These are phyloP conservation scores for Kalanchoe fedtschenkoi DNA, from an alignment of 164 flowering plant species.

Conservation along the genomic window DNA sequence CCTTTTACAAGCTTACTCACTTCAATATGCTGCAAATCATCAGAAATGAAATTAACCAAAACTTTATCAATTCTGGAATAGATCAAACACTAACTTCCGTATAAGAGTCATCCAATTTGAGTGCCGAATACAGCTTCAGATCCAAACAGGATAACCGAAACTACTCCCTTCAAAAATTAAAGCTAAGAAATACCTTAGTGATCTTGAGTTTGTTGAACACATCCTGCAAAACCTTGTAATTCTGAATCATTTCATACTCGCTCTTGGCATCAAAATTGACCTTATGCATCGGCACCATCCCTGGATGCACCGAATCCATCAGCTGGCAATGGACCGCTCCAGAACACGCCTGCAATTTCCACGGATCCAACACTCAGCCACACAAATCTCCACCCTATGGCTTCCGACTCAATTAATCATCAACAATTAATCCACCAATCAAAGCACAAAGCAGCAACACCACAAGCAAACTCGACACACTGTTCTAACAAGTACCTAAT, in stretches of 20 bases:
- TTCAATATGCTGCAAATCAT: slow-evolving; percentile 59
- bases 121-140: not conserved
- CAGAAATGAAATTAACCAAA: not conserved
- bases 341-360: slow-evolving; percentile 48
- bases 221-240: slow-evolving; percentile 95
- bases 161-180: not conserved
- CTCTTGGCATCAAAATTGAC: slow-evolving; percentile 92
- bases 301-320: slow-evolving; percentile 89
- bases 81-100: not conserved
- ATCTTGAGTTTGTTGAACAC: slow-evolving; percentile 95
- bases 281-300: slow-evolving; percentile 95
- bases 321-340: slow-evolving; percentile 97
- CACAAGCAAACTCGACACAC: no score
- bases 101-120: not conserved
- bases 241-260: slow-evolving; percentile 99
- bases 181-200: slow-evolving; percentile 48
- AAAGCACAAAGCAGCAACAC: no score
- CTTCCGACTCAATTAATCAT: no score
- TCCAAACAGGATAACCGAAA: not conserved
- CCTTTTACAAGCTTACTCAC: slow-evolving; percentile 88
- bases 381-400: not conserved
- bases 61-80: not conserved
- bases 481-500: no score
- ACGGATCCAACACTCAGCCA: not conserved
- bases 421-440: no score